phyloP scores from a whole-genome alignment of 495 filamentous ascomycete genomes.

The Xylaria sp. region DNA sequence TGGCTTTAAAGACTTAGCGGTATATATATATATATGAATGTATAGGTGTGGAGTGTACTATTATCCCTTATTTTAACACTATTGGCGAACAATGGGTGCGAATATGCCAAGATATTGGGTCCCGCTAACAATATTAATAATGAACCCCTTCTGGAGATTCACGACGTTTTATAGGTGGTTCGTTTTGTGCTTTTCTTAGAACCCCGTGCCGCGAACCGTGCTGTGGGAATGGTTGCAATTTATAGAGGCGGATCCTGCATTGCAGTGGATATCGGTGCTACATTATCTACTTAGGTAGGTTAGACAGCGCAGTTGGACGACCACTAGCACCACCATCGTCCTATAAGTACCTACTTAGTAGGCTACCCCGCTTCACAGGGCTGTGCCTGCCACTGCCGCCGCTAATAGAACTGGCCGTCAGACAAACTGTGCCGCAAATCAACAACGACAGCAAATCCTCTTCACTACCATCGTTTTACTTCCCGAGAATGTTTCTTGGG shows the following conservation, averaged over 20 bases:
- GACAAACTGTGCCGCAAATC: neutral
- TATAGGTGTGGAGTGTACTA: too few relatives aligned
- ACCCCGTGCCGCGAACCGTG: constrained; percentile 4
- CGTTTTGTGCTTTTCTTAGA: constrained; percentile 18
- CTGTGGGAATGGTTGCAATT: constrained; percentile 11
- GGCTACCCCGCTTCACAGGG: constrained; percentile 20
- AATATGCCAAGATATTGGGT: neutral
- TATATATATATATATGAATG: too few relatives aligned
- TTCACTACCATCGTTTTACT: neutral
- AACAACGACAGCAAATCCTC: neutral
- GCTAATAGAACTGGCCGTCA: constrained; percentile 3
- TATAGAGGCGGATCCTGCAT: constrained; percentile 12
- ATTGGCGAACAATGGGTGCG: neutral
- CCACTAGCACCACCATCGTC: neutral
- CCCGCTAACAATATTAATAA: neutral
- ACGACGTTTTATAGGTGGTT: neutral
- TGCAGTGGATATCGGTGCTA: constrained; percentile 1
- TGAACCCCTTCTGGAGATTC: neutral
- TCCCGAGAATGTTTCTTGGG: neutral
- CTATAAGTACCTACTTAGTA: neutral
- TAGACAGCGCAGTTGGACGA: neutral
- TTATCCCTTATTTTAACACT: too few relatives aligned
- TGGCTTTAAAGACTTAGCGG: too few relatives aligned
- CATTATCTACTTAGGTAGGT: too few relatives aligned
- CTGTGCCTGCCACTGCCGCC: constrained; percentile 9